Evolutionary conservation across 345 rosid genomes (phyloP).

Genomic region (Hibiscus trionum): DNA sequence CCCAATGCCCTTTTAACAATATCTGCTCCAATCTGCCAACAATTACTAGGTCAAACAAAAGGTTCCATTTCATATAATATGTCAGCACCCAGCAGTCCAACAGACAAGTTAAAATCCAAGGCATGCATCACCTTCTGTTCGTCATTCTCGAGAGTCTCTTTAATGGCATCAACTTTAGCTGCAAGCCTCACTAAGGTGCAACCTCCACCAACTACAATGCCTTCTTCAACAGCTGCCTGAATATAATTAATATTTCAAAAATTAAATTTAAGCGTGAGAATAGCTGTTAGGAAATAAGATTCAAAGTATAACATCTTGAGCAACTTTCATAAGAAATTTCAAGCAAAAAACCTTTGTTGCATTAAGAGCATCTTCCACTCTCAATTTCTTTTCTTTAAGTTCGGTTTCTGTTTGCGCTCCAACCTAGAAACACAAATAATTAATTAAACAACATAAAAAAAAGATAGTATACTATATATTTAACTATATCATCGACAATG

Average conservation of each 20-base stretch:
- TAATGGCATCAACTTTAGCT: conserved; percentile 66
- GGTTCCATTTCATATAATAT: background rate
- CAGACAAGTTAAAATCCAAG: background rate
- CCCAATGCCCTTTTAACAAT: conserved; percentile 85
- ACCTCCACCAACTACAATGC: conserved; percentile 83
- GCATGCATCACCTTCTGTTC: conserved; percentile 68
- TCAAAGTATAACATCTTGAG: background rate
- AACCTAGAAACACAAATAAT: conserved; percentile 31
- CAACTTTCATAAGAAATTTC: background rate
- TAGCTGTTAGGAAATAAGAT: background rate
- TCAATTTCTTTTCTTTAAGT: conserved; percentile 89
- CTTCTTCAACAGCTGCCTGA: conserved; percentile 89
- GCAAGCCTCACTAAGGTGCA: conserved; percentile 71
- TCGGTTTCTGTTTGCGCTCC: conserved; percentile 89
- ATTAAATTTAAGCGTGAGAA: background rate
- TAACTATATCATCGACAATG: background rate
- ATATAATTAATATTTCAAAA: background rate
- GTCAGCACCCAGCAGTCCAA: background rate
- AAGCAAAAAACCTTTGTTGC: conserved; percentile 68
- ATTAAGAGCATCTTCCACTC: conserved; percentile 98
- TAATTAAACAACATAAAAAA: background rate
- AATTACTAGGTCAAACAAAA: background rate
- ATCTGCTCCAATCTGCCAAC: conserved; percentile 78
- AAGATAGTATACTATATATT: background rate
- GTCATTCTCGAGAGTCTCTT: conserved; percentile 59